Base-by-base conservation (phyloP, 2,329 filamentous ascomycete genomes). In the Colletotrichum destructivum region DNA sequence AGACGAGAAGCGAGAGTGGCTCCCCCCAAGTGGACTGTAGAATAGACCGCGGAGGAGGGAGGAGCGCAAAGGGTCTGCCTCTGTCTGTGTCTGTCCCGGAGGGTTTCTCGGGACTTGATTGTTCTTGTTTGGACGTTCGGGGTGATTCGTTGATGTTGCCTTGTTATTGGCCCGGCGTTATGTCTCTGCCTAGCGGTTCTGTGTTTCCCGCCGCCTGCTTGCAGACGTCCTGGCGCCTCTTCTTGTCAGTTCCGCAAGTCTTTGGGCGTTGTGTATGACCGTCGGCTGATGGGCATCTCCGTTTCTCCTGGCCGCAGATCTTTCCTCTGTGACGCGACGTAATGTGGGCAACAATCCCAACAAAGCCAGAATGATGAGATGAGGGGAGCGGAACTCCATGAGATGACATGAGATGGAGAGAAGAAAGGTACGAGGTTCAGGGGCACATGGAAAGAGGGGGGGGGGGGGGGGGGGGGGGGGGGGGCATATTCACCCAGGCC, bases 311-410 rank as follows among this genome's bases (percentile, higher is more conserved):
- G 35, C 31, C 40, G 59, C 65, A 63, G 52, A 71, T 63, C 52
- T 55, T 57, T 63, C 15, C 69, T 71, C 56, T 40, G 57, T 63
- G 16, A 65, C 38, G 31, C 42, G 65, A 13, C 54, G 47, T 69
- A 44, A 55, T 49, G 59, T 63, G 69, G 65, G 65, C 60, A 63
- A 38, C 64, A 23, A 60, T 21, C 59, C 59, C 65, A 71, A 60
- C 69, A 69, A 60, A 63, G 40, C 23, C 31, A 63, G 52, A 57
- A n/a, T 63, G 49, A 23, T 60, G 46, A 69, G 46, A 59, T 63
- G 59, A 69, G 69, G 26, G 26, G 26, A 26, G 26, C 69, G 65
- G 59, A 59, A 54, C 65, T 71, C 40, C 26, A 15, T 46, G 66
- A 66, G 62, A 69, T 69, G 65, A 64, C 52, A 57, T 62, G 68